phyloP scores from a whole-genome alignment of 345 rosid species.

The Aquilaria malaccensis region DNA sequence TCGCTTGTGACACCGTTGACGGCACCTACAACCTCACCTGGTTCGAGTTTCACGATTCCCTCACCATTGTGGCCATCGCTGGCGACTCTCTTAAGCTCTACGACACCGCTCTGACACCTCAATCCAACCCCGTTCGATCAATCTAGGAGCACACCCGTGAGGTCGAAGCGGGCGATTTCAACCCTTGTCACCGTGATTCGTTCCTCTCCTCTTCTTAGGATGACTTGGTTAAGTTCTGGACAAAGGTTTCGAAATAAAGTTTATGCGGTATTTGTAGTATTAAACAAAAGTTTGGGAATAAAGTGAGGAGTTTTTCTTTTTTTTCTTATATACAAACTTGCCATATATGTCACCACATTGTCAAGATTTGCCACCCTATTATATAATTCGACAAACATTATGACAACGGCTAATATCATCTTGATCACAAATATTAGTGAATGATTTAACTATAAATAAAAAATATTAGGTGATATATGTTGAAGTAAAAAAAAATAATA shows the following conservation, averaged over 20 bases:
- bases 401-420: too few relatives aligned
- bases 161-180: slow-evolving; percentile 72
- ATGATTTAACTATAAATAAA: too few relatives aligned
- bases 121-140: slow-evolving; percentile 68
- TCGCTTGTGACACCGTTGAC: slow-evolving; percentile 74
- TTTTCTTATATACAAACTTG: slow-evolving; percentile 44
- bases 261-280: too few relatives aligned
- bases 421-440: too few relatives aligned
- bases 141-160: slow-evolving; percentile 90
- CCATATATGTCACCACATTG: slow-evolving; percentile 78
- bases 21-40: slow-evolving; percentile 79
- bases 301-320: too few relatives aligned
- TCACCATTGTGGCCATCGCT: slow-evolving; percentile 64
- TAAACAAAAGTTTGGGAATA: too few relatives aligned
- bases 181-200: slow-evolving; percentile 88
- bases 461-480: too few relatives aligned
- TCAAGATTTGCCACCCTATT: slow-evolving; percentile 68
- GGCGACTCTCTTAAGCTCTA: slow-evolving; percentile 87
- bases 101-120: slow-evolving; percentile 66
- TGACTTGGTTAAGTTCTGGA: slow-evolving; percentile 85
- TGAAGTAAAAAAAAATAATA: too few relatives aligned
- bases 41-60: slow-evolving; percentile 95
- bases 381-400: too few relatives aligned
- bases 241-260: slow-evolving; percentile 26
- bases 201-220: slow-evolving; percentile 90